These are phyloP conservation scores for Arabis hirsuta DNA, from an alignment of 345 rosid species.

Conservation along the genomic window DNA sequence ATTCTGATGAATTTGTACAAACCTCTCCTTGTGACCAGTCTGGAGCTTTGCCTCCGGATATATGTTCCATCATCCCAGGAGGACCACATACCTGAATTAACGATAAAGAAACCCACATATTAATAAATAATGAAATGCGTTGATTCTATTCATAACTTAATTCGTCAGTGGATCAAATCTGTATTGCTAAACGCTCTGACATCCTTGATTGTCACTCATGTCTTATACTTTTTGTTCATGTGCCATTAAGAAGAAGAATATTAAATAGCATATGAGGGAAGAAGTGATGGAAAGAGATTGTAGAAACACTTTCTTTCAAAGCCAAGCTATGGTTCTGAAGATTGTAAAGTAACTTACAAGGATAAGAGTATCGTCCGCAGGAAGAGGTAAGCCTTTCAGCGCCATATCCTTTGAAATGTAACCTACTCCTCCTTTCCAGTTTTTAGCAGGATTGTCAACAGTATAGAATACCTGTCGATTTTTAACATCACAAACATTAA, in stretches of 20 bases:
- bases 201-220: neutral
- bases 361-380: constrained; percentile 80
- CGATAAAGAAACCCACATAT: constrained; percentile 2
- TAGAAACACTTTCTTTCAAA: neutral
- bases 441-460: constrained; percentile 82
- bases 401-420: constrained; percentile 80
- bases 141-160: neutral
- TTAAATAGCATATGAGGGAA: neutral
- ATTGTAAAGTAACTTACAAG: constrained; percentile 58
- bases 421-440: constrained; percentile 92
- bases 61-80: constrained; percentile 92
- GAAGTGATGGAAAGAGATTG: constrained; percentile 13
- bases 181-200: neutral
- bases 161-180: constrained; percentile 10
- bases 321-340: constrained; percentile 17
- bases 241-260: neutral
- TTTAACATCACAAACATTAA: neutral
- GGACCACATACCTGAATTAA: constrained; percentile 87
- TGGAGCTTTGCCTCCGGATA: constrained; percentile 91
- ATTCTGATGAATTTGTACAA: constrained; percentile 25
- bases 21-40: constrained; percentile 96
- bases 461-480: constrained; percentile 73
- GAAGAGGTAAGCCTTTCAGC: constrained; percentile 79
- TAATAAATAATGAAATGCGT: neutral
- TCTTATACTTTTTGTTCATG: neutral